Evolutionary conservation across 2,329 filamentous ascomycete species (phyloP), one percentile per base, ranked within the genome.

Genomic region (Epichloe amarillans): DNA sequence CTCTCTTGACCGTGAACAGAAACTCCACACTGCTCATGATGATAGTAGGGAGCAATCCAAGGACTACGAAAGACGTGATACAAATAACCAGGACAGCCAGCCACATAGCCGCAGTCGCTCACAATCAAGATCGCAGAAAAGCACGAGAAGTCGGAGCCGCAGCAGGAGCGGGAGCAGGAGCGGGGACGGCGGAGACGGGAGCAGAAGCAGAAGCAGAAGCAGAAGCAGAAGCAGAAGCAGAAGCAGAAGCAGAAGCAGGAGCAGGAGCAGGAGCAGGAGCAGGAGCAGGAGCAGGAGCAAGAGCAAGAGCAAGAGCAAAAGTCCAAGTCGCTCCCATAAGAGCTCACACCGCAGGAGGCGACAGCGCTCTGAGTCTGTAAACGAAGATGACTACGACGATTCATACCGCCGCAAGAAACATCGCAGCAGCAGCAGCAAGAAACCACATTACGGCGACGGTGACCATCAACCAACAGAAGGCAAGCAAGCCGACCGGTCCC

Each of bases 291-390:
- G 52, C 44, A 54, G 54, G 48, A 54, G 51, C 51, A 49, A 30
- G 55, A 62, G 62, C 57, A 52, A 58, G 53, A 56, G 53, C 50
- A 15, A 30, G 11, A 46, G 42, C 19, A 4, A 14, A 26, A 40
- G 36, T 14, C 55, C 55, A 38, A 66, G 64, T 52, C 62, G 63
- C 45, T 66, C 66, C 58, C 68, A 71, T 61, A 72, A 66, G 55
- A 70, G 72, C 58, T 70, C 69, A 21, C 70, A 68, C 46, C 71
- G 72, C 46, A 75, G 76, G 54, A 75, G 75, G 54, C 73, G 71
- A 36, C 75, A 79, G 56, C 79, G 75, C 39, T 83, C 80, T 14
- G 65, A 66, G 49, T 77, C 74, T 19, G 68, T 70, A 35, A 68
- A 66, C 26, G 70, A 70, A 17, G 75, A 74, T 35, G 73, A 72